A percentile compares a stretch with the other conserved stretches of the same genome.
These are phyloP conservation scores for Micromonas pusilla DNA, from an alignment of 139 green algal species.

Conservation along the genomic window DNA sequence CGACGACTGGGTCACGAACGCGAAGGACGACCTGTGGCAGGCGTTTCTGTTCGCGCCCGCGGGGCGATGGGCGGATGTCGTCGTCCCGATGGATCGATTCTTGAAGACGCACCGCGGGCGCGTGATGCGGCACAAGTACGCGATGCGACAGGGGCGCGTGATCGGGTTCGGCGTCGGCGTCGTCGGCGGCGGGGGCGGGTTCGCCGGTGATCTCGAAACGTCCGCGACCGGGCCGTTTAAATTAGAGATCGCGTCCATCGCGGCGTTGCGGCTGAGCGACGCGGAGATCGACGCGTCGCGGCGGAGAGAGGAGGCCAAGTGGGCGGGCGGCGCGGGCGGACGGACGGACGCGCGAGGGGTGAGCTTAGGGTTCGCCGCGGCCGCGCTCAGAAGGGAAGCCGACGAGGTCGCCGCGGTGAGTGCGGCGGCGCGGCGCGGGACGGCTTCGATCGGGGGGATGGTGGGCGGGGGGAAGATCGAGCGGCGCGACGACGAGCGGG, in stretches of 20 bases:
- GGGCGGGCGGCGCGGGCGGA: too few species aligned
- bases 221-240: background rate
- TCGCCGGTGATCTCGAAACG: conserved; percentile 36
- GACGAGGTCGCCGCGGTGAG: too few species aligned
- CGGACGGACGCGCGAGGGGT: conserved; percentile 1
- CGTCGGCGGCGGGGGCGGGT: background rate
- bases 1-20: conserved; percentile 8
- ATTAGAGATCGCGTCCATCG: background rate
- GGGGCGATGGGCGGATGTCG: background rate
- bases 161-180: background rate
- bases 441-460: background rate
- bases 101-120: background rate
- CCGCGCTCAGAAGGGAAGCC: background rate
- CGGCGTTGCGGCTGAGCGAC: background rate
- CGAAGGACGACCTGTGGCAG: background rate
- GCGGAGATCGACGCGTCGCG: background rate
- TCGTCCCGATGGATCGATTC: conserved; percentile 13
- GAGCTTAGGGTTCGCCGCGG: background rate
- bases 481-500: too few species aligned
- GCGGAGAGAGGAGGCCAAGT: too few species aligned
- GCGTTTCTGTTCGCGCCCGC: background rate
- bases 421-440: too few species aligned
- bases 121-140: background rate
- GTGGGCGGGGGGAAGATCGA: background rate
- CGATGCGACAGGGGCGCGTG: background rate